Percentiles rank a stretch among this genome's conserved stretches.
Evolutionary conservation across 345 rosid genomes (phyloP).

Genomic region (Bruguiera gymnorhiza): DNA sequence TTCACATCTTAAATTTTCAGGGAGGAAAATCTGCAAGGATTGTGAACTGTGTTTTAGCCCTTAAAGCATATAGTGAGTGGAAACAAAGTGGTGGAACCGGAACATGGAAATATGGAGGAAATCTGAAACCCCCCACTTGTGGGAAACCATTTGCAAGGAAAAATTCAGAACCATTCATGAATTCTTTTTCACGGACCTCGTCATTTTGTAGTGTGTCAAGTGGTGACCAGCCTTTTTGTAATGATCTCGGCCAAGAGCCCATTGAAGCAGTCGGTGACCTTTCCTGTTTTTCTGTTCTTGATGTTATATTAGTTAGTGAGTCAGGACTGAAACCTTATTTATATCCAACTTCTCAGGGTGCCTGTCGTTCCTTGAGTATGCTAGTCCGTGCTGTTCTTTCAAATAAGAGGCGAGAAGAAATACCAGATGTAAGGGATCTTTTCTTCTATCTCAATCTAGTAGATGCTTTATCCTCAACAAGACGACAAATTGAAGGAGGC

Average conservation of each 20-base stretch:
- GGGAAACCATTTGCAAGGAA: slow-evolving; percentile 27
- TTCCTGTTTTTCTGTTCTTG: neutral
- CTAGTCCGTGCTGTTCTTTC: slow-evolving; percentile 27
- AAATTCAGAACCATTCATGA: slow-evolving; percentile 13
- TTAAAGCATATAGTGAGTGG: slow-evolving; percentile 34
- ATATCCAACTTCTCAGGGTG: slow-evolving; percentile 10
- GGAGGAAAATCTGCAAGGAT: slow-evolving; percentile 31
- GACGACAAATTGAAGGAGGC: neutral
- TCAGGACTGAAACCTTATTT: neutral
- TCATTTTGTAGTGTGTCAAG: slow-evolving; percentile 4
- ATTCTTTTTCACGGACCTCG: slow-evolving; percentile 16
- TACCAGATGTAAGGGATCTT: slow-evolving; percentile 26
- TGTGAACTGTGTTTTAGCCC: slow-evolving; percentile 31
- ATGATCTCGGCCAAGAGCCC: slow-evolving; percentile 12
- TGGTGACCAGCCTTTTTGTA: slow-evolving; percentile 8
- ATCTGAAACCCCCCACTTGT: slow-evolving; percentile 8
- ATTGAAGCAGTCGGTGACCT: slow-evolving; percentile 24
- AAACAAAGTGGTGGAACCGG: slow-evolving; percentile 28
- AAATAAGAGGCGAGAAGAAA: slow-evolving; percentile 27
- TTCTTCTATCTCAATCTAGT: neutral
- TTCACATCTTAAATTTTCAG: slow-evolving; percentile 6
- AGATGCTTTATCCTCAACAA: neutral
- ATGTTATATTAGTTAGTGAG: neutral
- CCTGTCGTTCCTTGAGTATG: slow-evolving; percentile 19
- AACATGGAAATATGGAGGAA: slow-evolving; percentile 29